Base-by-base conservation (phyloP, 768 basidiomycete genomes). In the Rhodocollybia butyracea region DNA sequence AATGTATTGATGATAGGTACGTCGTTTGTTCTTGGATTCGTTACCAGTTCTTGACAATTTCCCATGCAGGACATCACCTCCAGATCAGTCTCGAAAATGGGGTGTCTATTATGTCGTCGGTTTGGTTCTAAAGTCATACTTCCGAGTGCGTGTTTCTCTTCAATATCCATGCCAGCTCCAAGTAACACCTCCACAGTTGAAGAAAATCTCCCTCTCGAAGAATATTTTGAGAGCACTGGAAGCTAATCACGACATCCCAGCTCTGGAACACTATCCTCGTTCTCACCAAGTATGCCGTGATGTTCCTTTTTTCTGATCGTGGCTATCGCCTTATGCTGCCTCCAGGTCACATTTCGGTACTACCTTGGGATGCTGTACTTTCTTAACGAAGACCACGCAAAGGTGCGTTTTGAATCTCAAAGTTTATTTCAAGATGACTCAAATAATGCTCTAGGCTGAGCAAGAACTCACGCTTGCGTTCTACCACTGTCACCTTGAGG, bases 281-380 rank as follows among this genome's bases (percentile, higher is more conserved):
- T 84, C 90, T 17, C 94, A 96, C 70, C 93, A 94, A 73, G 91
- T 91, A 66, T 57, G 70, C 59, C 3, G 3, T 38, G 41, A 47
- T 57, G 65, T 57, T 40, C 1, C 39, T 17, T 29, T 29, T 29
- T n/a, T 5, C 24, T 51, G 26, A 59, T 55, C 40, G 57, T 56
- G 52, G 53, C 61, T n/a, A n/a, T n/a, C n/a, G n/a, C 31, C 46
- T 26, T 22, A 63, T 66, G 45, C 65, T 40, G 46, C 60, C 57
- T n/a, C n/a, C 73, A 94, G 89, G 93, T 97, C 48, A 95, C 95
- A 22, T 97, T 90, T 72, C 80, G 86, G 58, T 99, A 96, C 76
- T 98, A 98, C n/a, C n/a, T n/a, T n/a, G n/a, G n/a, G n/a, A 91
- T 98, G 85, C 78, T 98, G 58, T 88, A 85, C 65, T 98, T 99